Evolutionary conservation across 2,329 filamentous ascomycete species (phyloP).

Genomic region (Pseudogymnoascus destructans): DNA sequence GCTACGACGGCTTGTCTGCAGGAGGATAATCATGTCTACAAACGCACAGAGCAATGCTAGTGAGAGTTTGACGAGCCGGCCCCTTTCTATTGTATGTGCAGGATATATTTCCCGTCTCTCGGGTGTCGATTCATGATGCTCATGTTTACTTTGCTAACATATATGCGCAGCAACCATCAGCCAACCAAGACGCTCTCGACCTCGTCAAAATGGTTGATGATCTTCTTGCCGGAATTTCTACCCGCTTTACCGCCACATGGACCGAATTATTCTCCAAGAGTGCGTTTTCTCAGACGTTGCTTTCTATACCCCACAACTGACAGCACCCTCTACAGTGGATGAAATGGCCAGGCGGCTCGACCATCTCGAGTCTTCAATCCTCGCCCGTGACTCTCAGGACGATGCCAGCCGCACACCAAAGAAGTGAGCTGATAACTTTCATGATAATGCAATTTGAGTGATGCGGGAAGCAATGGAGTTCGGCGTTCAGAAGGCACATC

Average conservation of each 20-base stretch:
- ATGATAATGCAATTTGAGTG: neutral
- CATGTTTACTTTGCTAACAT: neutral
- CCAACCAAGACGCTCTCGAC: slow-evolving; percentile 51
- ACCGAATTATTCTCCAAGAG: slow-evolving; percentile 82
- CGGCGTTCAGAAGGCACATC: neutral
- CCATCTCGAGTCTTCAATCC: slow-evolving; percentile 42
- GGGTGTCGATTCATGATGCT: neutral
- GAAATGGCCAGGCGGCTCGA: slow-evolving; percentile 84
- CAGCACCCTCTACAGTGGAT: slow-evolving; percentile 52
- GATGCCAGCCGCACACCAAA: neutral
- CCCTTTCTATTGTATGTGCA: slow-evolving; percentile 2
- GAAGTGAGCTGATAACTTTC: neutral
- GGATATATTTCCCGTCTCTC: neutral
- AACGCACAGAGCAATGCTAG: neutral
- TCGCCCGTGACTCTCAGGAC: slow-evolving; percentile 11
- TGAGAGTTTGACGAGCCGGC: neutral
- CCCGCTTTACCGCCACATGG: slow-evolving; percentile 74
- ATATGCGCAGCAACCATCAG: slow-evolving; percentile 25
- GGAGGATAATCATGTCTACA: neutral
- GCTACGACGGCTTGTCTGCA: neutral
- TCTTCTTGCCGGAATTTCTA: slow-evolving; percentile 68
- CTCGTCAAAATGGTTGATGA: slow-evolving; percentile 61
- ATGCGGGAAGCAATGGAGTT: neutral
- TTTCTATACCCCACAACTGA: slow-evolving; percentile 9
- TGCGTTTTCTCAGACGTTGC: slow-evolving; percentile 26